Evolutionary conservation across 495 filamentous ascomycete species (phyloP).

Genomic region (Aspergillus nanangensis): DNA sequence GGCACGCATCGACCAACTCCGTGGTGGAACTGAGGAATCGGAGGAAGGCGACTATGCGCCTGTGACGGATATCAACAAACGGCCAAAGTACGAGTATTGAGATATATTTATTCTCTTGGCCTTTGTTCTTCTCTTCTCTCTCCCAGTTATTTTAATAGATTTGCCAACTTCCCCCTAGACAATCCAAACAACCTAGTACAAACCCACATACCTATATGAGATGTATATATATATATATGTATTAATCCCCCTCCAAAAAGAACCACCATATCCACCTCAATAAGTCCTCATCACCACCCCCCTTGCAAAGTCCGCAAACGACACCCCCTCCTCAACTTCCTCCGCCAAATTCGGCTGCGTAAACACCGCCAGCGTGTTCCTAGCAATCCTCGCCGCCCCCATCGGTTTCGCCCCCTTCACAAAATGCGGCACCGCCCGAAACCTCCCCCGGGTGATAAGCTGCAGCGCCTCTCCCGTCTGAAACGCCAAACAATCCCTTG

Average conservation of each 20-base stretch:
- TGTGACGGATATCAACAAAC: conserved; percentile 9
- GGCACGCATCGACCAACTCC: conserved; percentile 14
- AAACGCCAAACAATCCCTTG: conserved; percentile 85
- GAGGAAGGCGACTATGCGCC: conserved; percentile 20
- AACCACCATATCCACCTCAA: conserved; percentile 5
- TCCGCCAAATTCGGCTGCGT: conserved; percentile 94
- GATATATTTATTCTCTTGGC: background rate
- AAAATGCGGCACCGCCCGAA: conserved; percentile 95
- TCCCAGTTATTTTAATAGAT: no score
- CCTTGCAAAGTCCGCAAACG: conserved; percentile 84
- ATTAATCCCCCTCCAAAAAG: background rate
- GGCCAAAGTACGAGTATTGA: conserved; percentile 2
- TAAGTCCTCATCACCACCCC: conserved; percentile 81
- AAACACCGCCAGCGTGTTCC: conserved; percentile 95
- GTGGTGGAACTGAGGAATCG: conserved; percentile 20
- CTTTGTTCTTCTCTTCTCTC: background rate
- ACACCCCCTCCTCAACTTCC: conserved; percentile 67
- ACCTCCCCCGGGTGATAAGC: conserved; percentile 79
- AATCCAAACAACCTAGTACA: no score
- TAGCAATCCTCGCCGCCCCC: conserved; percentile 55
- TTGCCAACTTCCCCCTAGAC: no score
- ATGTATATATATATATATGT: no score
- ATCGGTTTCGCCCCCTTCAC: conserved; percentile 61
- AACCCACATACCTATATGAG: no score
- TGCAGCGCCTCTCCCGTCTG: conserved; percentile 93